phyloP scores from a whole-genome alignment of 306 rosid genomes.

The Benincasa hispida region DNA sequence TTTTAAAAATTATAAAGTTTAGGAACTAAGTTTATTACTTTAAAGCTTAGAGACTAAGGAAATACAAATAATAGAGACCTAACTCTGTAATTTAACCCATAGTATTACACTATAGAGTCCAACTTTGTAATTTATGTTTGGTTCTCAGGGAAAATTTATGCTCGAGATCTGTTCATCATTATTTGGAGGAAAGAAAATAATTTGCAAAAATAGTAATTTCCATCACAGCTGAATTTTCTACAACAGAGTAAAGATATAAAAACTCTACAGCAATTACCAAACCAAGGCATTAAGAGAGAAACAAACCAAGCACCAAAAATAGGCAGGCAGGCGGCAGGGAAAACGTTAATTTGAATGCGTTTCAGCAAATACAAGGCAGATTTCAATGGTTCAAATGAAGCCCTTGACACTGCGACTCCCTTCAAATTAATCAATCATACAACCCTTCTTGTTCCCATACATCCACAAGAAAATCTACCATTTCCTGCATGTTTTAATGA shows the following conservation, averaged over 20 bases:
- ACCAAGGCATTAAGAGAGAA: background rate
- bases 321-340: background rate
- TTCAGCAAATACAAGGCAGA: background rate
- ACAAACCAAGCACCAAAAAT: background rate
- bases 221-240: background rate
- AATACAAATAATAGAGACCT: too few relatives aligned
- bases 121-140: too few relatives aligned
- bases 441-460: conserved; percentile 93
- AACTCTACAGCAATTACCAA: background rate
- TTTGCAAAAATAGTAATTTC: background rate
- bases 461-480: conserved; percentile 97
- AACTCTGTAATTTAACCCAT: too few relatives aligned
- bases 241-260: background rate
- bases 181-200: background rate
- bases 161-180: background rate
- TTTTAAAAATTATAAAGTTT: too few relatives aligned
- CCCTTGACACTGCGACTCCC: background rate
- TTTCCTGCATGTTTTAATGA: conserved; percentile 40
- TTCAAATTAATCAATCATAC: conserved; percentile 37
- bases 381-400: background rate
- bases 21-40: too few relatives aligned
- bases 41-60: too few relatives aligned
- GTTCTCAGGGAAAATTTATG: background rate
- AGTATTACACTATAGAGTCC: too few relatives aligned
- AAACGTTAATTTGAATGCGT: background rate